Conservation (phyloP, 2,329 filamentous ascomycete species). For the Chlorencoelia australis region DNA sequence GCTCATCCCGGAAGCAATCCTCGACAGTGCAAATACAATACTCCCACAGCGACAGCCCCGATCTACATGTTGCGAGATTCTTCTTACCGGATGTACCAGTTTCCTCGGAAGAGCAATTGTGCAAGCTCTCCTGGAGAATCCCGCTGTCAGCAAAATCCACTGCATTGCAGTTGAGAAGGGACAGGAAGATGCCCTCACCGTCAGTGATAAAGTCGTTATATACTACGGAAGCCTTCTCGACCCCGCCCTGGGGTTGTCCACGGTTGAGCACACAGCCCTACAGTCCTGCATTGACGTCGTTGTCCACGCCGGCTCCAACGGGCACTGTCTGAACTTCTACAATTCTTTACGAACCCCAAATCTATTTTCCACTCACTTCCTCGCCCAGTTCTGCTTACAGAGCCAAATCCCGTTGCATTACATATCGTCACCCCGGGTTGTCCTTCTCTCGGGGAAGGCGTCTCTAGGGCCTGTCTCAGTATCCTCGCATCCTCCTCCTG, state of each 20-base stretch:
- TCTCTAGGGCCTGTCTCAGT: neutral
- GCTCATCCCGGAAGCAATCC: neutral
- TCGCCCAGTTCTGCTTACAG: conserved; percentile 26
- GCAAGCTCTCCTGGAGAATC: conserved; percentile 26
- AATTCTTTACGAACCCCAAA: conserved; percentile 28
- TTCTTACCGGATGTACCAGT: conserved; percentile 32
- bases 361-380: conserved; percentile 27
- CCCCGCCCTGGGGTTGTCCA: conserved; percentile 31
- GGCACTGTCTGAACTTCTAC: conserved; percentile 31
- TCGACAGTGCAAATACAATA: neutral
- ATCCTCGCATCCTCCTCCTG: neutral
- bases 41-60: neutral
- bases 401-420: conserved; percentile 29
- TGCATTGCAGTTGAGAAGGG: conserved; percentile 32
- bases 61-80: too few relatives aligned
- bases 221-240: conserved; percentile 30
- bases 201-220: conserved; percentile 17
- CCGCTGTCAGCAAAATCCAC: conserved; percentile 30
- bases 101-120: conserved; percentile 33
- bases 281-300: too few relatives aligned
- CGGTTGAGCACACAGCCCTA: too few relatives aligned
- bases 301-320: conserved; percentile 42
- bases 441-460: neutral
- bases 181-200: neutral
- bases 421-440: conserved; percentile 24